These are phyloP conservation scores for Mallotus nudiflorus DNA, from an alignment of 345 rosid species.

Conservation along the genomic window DNA sequence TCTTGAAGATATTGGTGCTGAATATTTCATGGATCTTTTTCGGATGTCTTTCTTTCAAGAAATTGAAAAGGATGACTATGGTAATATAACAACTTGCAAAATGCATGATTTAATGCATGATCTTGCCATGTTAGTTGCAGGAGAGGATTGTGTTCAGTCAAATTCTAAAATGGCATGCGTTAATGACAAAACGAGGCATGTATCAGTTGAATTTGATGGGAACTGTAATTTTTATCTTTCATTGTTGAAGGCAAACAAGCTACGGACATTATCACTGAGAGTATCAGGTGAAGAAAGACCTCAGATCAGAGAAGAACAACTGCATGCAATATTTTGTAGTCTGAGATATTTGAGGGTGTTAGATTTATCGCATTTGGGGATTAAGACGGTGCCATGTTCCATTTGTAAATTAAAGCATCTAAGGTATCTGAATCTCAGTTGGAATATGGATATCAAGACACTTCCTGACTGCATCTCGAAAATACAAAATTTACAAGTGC, in stretches of 20 bases:
- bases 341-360: neutral
- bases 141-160: neutral
- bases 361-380: neutral
- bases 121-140: neutral
- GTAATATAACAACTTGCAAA: neutral
- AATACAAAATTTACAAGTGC: too few species aligned
- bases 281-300: fast-evolving
- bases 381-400: neutral
- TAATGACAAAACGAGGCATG: neutral
- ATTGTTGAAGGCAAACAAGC: constrained; percentile 7
- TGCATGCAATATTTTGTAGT: constrained; percentile 4
- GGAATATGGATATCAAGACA: too few species aligned
- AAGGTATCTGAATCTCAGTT: neutral
- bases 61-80: neutral
- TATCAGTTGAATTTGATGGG: neutral
- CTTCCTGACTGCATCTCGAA: too few species aligned
- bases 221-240: too few species aligned
- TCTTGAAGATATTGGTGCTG: constrained; percentile 9
- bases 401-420: neutral
- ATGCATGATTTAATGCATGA: constrained; percentile 17
- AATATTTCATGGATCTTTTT: constrained; percentile 11
- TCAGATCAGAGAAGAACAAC: neutral
- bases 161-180: neutral
- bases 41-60: constrained; percentile 18
- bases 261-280: neutral